Evolutionary conservation across 129 eudicot genomes (phyloP).

Genomic region (Heracleum sosnowskyi): DNA sequence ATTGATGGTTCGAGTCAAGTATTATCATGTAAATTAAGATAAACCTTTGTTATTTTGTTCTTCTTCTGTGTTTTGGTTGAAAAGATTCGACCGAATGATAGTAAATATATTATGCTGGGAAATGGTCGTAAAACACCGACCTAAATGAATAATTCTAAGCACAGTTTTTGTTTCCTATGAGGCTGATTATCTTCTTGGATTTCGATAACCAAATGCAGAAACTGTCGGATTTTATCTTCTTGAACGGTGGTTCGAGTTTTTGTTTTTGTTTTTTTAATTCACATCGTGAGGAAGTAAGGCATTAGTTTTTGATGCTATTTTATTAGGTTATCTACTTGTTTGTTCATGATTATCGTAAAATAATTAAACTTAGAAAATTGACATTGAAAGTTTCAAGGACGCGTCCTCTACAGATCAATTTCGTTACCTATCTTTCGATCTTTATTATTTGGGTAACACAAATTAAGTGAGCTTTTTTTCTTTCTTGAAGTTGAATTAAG

Average conservation of each 20-base stretch:
- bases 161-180: background rate
- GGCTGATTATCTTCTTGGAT: background rate
- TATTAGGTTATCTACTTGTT: background rate
- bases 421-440: too few relatives aligned
- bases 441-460: too few relatives aligned
- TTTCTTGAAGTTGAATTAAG: too few relatives aligned
- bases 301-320: background rate
- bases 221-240: background rate
- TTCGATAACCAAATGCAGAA: background rate
- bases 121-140: background rate
- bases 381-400: background rate
- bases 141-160: background rate
- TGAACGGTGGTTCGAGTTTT: background rate
- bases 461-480: too few relatives aligned
- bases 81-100: background rate
- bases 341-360: background rate
- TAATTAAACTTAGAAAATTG: background rate
- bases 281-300: background rate
- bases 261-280: background rate
- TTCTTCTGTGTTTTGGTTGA: background rate
- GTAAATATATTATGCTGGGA: background rate
- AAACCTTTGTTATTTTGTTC: background rate
- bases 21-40: background rate
- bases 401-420: too few relatives aligned
- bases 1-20: background rate